Base-by-base conservation (phyloP, 2,329 filamentous ascomycete genomes). In the Penicillium sp. region DNA sequence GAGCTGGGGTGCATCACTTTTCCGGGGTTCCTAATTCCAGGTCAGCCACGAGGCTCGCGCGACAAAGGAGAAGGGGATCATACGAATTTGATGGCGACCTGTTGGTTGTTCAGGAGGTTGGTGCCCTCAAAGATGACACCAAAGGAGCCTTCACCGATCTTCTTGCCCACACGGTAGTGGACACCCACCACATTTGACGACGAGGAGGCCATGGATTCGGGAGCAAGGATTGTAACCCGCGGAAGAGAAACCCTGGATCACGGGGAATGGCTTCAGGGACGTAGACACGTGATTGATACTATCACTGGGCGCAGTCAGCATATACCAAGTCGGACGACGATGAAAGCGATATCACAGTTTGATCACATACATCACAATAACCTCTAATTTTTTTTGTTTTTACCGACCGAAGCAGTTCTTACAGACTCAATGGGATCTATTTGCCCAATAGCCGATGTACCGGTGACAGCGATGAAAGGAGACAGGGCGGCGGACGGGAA, bases 1-100 rank as follows among this genome's bases (percentile, higher is more conserved):
- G 60, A 98, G 76, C 72, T 98, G 93, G 51, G 93, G 93, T 68
- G 93, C 93, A 75, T 98, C 93, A 72, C 91, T 97, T 77, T 98
- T 98, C 62, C 93, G 82, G 53, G 93, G 93, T 85, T 98, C 93
- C 88, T 94, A 61, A n/a, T 49, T 39, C 24, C 24, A 28, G 41
- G 54, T 69, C 56, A 66, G 61, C 52, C 53, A 21, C 22, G 45
- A 32, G 24, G 38, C 6, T 34, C 43, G 17, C 49, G 44, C n/a
- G 38, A 40, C 28, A 31, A 38, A 45, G 47, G 32, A 51, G 24
- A 40, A 37, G 22, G 43, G 48, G 43, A 37, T 83, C 87, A 67
- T 75, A 95, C 88, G 74, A 98, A 98, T 78, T 98, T 98, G 78
- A 98, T 98, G 66, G 93, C 93, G 56, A 98, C 91, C 75, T 96